A percentile compares a stretch with the other conserved stretches of the same genome.
These are phyloP conservation scores for Ascochyta fabae DNA, from an alignment of 2,329 filamentous ascomycete species.

Conservation along the genomic window DNA sequence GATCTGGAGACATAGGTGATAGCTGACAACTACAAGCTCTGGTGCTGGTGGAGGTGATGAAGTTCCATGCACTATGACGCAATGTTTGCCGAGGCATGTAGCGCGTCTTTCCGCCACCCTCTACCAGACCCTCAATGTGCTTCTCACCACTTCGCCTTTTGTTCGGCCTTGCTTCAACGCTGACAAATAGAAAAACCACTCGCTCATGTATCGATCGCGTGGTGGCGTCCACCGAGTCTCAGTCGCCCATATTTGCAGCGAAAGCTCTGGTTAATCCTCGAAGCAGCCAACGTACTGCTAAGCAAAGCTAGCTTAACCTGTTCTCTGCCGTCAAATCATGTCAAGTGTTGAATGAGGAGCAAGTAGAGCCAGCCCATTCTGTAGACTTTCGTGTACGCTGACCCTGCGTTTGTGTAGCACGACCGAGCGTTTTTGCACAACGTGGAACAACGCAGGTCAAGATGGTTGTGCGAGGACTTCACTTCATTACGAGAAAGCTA, in stretches of 20 bases:
- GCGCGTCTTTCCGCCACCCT: neutral
- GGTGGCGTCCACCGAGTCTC: too few relatives aligned
- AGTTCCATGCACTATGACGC: conserved; percentile 13
- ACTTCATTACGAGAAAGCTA: neutral
- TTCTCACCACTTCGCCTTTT: neutral
- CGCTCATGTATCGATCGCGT: too few relatives aligned
- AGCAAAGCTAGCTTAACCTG: neutral
- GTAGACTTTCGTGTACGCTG: neutral
- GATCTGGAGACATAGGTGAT: conserved; percentile 6
- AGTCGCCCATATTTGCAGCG: too few relatives aligned
- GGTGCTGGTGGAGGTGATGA: conserved; percentile 4
- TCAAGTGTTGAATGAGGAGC: too few relatives aligned
- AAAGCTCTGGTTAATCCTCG: neutral
- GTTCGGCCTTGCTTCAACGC: neutral
- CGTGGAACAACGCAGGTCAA: conserved; percentile 4
- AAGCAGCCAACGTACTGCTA: neutral
- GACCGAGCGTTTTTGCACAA: conserved; percentile 7
- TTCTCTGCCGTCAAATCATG: neutral
- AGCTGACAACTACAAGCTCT: conserved; percentile 1
- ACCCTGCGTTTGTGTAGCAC: conserved; percentile 1
- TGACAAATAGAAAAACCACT: too few relatives aligned
- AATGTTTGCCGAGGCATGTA: conserved; percentile 16
- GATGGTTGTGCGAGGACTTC: neutral
- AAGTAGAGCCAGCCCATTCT: neutral
- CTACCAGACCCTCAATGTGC: neutral